Conservation (phyloP, 139 green algal species). For the Chlamydomonas sphaeroides region DNA sequence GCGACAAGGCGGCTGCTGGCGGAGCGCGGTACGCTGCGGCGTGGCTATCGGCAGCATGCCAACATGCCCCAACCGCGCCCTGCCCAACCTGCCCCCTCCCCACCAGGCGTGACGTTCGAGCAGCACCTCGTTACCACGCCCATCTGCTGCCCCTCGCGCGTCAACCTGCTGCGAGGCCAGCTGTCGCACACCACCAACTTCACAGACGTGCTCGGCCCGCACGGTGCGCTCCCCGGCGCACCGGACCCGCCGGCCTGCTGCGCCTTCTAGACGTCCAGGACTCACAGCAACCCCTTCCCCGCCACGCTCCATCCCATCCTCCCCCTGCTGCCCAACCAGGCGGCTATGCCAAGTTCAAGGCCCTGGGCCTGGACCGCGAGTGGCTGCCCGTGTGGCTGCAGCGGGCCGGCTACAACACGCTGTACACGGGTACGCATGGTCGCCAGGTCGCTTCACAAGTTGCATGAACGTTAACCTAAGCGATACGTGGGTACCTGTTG, state of each 20-base stretch:
- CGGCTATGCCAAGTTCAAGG: slow-evolving; percentile 41
- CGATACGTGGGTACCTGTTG: too few species aligned
- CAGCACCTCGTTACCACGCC: slow-evolving; percentile 26
- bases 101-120: slow-evolving; percentile 17
- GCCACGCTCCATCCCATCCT: too few species aligned
- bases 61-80: neutral
- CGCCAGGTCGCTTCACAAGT: too few species aligned
- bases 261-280: too few species aligned
- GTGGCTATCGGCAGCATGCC: neutral
- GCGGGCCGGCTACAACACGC: slow-evolving; percentile 21
- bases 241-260: too few species aligned
- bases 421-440: slow-evolving; percentile 25
- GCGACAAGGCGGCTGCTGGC: neutral
- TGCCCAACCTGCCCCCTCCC: neutral
- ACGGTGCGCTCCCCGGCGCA: slow-evolving; percentile 11
- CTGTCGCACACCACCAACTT: slow-evolving; percentile 43
- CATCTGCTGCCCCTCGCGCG: slow-evolving; percentile 46
- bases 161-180: slow-evolving; percentile 24
- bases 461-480: too few species aligned
- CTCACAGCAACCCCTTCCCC: too few species aligned
- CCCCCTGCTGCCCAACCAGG: neutral
- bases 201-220: slow-evolving; percentile 25
- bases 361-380: slow-evolving; percentile 3
- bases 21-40: neutral
- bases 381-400: slow-evolving; percentile 45